Evolutionary conservation across 352 stramenopile species (phyloP), one percentile per base, ranked within the genome.

Genomic region (Elongisporangium undulatum): DNA sequence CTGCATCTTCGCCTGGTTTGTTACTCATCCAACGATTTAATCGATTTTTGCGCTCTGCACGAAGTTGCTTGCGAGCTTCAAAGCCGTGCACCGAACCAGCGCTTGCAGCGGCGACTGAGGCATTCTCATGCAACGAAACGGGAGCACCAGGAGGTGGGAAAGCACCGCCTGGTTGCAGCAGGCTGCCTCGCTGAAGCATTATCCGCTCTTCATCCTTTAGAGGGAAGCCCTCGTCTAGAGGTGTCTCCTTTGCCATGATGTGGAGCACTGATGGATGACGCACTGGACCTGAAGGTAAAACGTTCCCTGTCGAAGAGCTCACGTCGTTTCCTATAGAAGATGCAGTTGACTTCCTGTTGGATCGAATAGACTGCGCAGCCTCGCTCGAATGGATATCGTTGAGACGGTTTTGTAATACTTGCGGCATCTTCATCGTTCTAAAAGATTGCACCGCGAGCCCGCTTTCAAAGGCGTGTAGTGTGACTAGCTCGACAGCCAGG

Each of bases 1-100:
- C 91, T 3, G 90, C 94, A 62, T 98, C 76, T 59, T 96, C 87
- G 3, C 81, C 80, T 9, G 91, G 92, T 57, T 97, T 96, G 62
- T 68, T 81, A 20, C 21, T 63, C 68, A 84, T 53, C 85, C 86
- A 89, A 15, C 73, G 71, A 26, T 75, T 58, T 45, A 95, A 71
- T 10, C 72, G 68, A 29, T 74, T 69, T 58, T 95, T 92, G 4
- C 89, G 75, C 8, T 91, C 82, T 0, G 69, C 79, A 1, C 89
- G 82, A 49, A 94, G 67, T 0, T 72, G 66, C 70, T 96, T 96
- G 10, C 88, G 74, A 8, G 82, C 86, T 62, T 96, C 84, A 59
- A 95, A 94, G 1, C 82, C 83, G 54, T 92, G 83, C 0, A 90
- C 80, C 0, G 71, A 80, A 19, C 41, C 62, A 4, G 65, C 59